Percentiles rank a stretch among this genome's conserved stretches.
Conservation (phyloP, 441 rosid species). For the Gossypium gossypioides region DNA sequence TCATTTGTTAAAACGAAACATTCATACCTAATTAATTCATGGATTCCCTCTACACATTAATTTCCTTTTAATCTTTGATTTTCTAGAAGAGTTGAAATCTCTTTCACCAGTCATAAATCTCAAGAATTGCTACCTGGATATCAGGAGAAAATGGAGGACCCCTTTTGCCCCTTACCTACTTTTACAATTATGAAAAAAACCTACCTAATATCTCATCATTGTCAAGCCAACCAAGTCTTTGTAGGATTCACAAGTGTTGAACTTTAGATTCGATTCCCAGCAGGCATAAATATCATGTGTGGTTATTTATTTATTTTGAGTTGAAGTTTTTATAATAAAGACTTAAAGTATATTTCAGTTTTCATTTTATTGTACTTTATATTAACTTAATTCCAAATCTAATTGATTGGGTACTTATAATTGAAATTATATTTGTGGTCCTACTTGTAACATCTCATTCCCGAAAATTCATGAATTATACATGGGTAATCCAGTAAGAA, state of each 20-base stretch:
- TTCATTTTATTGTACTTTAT: too few relatives aligned
- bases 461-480: neutral
- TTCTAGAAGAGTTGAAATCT: slow-evolving; percentile 9
- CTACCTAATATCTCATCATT: neutral
- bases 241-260: too few relatives aligned
- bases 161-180: neutral
- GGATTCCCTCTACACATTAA: neutral
- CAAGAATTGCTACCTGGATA: neutral
- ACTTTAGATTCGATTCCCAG: too few relatives aligned
- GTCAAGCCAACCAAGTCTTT: neutral
- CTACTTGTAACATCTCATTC: neutral
- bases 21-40: neutral
- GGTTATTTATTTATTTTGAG: too few relatives aligned
- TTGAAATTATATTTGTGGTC: too few relatives aligned
- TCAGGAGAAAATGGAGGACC: slow-evolving; percentile 1
- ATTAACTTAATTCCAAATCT: too few relatives aligned
- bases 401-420: too few relatives aligned
- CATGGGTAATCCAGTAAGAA: too few relatives aligned
- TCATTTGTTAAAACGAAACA: neutral
- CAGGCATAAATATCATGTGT: too few relatives aligned
- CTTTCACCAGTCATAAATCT: neutral
- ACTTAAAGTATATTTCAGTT: too few relatives aligned
- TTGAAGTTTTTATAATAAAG: too few relatives aligned
- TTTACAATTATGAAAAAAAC: neutral
- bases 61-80: neutral